phyloP scores from a whole-genome alignment of 768 basidiomycete species.

The Gelatoporia subvermispora region DNA sequence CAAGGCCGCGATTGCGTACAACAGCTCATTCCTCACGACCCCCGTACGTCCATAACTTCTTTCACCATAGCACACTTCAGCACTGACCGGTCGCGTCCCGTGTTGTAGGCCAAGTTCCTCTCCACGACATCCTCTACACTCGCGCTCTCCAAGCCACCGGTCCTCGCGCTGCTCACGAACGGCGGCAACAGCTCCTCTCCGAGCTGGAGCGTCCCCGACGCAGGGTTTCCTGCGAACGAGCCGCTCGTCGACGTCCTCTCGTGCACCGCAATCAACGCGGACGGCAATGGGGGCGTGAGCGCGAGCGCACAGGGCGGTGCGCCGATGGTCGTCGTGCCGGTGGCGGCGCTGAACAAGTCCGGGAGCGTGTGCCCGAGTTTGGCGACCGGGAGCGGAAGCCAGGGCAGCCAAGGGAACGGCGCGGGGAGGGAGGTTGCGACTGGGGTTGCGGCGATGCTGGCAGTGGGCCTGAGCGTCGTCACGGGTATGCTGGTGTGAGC shows the following conservation, averaged over 20 bases:
- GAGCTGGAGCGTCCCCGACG: slow-evolving; percentile 40
- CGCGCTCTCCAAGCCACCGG: slow-evolving; percentile 49
- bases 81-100: background rate
- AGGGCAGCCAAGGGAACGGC: no score
- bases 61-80: background rate
- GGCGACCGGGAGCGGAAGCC: slow-evolving; percentile 3
- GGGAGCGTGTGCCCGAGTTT: slow-evolving; percentile 17
- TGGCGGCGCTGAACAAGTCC: slow-evolving; percentile 20
- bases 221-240: slow-evolving; percentile 36
- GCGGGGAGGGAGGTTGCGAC: no score
- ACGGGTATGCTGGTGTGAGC: no score
- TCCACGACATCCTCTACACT: slow-evolving; percentile 36
- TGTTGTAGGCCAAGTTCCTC: slow-evolving; percentile 42
- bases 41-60: slow-evolving; percentile 30
- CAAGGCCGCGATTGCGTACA: slow-evolving; percentile 42
- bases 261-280: slow-evolving; percentile 36
- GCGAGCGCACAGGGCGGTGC: slow-evolving; percentile 35
- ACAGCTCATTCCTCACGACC: slow-evolving; percentile 39
- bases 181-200: slow-evolving; percentile 35
- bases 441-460: no score
- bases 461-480: no score
- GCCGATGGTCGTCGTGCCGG: slow-evolving; percentile 32
- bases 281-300: slow-evolving; percentile 36
- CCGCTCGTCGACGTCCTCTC: slow-evolving; percentile 49
- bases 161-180: slow-evolving; percentile 55